A percentile compares a stretch with the other conserved stretches of the same genome.
These are phyloP conservation scores for Pterocarpus santalinus DNA, from an alignment of 306 rosid species.

Conservation along the genomic window DNA sequence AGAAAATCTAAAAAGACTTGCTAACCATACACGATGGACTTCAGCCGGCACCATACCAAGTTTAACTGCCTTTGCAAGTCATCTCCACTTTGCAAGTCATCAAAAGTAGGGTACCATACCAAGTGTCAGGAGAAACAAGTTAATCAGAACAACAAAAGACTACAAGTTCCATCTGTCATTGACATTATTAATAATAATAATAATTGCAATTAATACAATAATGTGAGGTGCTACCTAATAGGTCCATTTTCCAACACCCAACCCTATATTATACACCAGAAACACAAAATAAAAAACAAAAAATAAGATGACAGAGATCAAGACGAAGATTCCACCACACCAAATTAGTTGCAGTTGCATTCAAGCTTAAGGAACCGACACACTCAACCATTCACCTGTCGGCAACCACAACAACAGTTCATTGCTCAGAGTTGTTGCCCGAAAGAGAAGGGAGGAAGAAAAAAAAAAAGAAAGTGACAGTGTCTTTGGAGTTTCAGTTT, in stretches of 20 bases:
- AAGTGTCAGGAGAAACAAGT: neutral
- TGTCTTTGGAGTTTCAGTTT: slow-evolving; percentile 20
- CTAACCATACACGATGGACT: slow-evolving; percentile 10
- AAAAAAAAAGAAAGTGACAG: neutral
- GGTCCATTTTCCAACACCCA: slow-evolving; percentile 46
- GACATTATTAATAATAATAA: slow-evolving; percentile 3
- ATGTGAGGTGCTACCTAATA: slow-evolving; percentile 49
- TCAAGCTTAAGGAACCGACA: slow-evolving; percentile 70
- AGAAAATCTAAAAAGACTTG: slow-evolving; percentile 32
- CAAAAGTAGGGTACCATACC: too few relatives aligned
- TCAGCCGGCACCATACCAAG: slow-evolving; percentile 7
- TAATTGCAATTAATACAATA: slow-evolving; percentile 15
- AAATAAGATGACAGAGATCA: slow-evolving; percentile 8
- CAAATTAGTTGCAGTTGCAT: slow-evolving; percentile 66
- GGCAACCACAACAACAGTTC: slow-evolving; percentile 61
- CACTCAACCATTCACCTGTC: slow-evolving; percentile 56
- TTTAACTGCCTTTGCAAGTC: slow-evolving; percentile 40
- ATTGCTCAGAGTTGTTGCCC: neutral
- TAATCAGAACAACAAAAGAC: neutral
- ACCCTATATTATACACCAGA: slow-evolving; percentile 24
- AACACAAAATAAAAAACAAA: neutral
- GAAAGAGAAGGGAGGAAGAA: neutral
- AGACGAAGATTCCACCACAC: slow-evolving; percentile 55
- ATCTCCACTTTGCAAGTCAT: slow-evolving; percentile 26
- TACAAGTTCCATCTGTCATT: slow-evolving; percentile 19